phyloP scores from a whole-genome alignment of 257 asterid species.

The Misopates orontium region DNA sequence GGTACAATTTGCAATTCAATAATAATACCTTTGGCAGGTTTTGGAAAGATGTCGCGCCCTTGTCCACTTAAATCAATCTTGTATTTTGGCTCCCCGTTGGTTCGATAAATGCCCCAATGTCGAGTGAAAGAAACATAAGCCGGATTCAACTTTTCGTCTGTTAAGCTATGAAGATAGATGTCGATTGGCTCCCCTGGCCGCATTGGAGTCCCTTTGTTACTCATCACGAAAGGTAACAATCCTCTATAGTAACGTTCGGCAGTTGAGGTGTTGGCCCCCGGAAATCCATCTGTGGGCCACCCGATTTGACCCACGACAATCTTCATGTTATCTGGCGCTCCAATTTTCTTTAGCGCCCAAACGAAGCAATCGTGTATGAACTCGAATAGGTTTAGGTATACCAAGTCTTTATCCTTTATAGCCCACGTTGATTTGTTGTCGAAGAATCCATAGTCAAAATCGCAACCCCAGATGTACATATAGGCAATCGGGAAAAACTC shows the following conservation, averaged over 20 bases:
- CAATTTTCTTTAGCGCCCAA: conserved; percentile 41
- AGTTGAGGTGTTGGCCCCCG: conserved; percentile 21
- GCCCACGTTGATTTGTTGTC: conserved; percentile 33
- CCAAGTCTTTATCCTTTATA: conserved; percentile 16
- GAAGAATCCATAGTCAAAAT: conserved; percentile 30
- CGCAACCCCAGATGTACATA: conserved; percentile 21
- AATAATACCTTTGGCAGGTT: conserved; percentile 43
- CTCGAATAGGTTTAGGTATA: conserved; percentile 46
- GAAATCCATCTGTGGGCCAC: conserved; percentile 65
- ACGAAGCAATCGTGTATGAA: conserved; percentile 41
- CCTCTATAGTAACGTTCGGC: conserved; percentile 45
- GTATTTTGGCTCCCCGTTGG: conserved; percentile 59
- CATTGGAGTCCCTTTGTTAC: conserved; percentile 47
- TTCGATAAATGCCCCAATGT: conserved; percentile 59
- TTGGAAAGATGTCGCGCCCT: conserved; percentile 35
- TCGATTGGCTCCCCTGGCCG: conserved; percentile 38
- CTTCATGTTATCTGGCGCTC: conserved; percentile 23
- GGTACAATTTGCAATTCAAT: no score
- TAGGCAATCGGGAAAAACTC: conserved; percentile 39
- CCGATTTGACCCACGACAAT: conserved; percentile 52
- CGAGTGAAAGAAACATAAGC: conserved; percentile 33
- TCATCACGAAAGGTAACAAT: conserved; percentile 31
- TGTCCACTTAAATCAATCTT: conserved; percentile 47
- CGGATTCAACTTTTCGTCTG: conserved; percentile 40
- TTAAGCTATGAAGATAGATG: conserved; percentile 34